phyloP scores from a whole-genome alignment of 2,329 filamentous ascomycete species.

The Neonectria sp. region DNA sequence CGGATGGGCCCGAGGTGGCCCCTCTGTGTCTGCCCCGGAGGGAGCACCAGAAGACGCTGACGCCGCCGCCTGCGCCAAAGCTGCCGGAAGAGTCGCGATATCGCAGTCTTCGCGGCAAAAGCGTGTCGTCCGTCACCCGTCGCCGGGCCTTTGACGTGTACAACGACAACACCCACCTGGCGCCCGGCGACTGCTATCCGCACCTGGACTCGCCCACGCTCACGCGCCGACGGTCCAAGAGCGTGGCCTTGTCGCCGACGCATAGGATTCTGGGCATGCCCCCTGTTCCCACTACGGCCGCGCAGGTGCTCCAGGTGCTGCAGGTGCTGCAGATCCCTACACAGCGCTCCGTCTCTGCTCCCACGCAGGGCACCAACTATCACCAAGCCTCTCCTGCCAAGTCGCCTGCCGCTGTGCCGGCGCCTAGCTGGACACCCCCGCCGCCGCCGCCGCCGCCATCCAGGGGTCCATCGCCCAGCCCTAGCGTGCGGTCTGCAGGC shows the following conservation, averaged over 20 bases:
- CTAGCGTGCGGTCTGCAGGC: background rate
- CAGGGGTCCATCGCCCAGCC: background rate
- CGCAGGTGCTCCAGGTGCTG: background rate
- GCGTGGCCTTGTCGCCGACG: conserved; percentile 36
- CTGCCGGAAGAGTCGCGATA: conserved; percentile 48
- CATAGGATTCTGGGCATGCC: background rate
- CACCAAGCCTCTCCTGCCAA: no score
- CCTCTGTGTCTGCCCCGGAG: conserved; percentile 24
- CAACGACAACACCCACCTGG: conserved; percentile 31
- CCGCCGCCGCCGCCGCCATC: conserved; percentile 5
- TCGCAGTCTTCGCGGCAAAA: conserved; percentile 54
- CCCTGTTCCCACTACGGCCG: background rate
- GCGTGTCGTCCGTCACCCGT: conserved; percentile 48
- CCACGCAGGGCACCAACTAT: background rate
- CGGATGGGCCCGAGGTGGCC: conserved; percentile 27
- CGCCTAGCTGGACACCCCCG: conserved; percentile 6
- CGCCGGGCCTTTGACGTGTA: conserved; percentile 50
- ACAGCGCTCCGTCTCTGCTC: background rate
- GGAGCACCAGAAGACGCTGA: conserved; percentile 34
- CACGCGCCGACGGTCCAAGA: conserved; percentile 47
- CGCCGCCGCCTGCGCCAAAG: conserved; percentile 33
- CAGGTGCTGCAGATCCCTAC: background rate
- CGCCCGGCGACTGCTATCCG: conserved; percentile 42
- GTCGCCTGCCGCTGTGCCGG: background rate
- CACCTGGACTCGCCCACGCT: conserved; percentile 42